Evolutionary conservation across 1,139 yeast species (phyloP), one percentile per base, ranked within the genome.

Genomic region (Scheffersomyces lignicola): DNA sequence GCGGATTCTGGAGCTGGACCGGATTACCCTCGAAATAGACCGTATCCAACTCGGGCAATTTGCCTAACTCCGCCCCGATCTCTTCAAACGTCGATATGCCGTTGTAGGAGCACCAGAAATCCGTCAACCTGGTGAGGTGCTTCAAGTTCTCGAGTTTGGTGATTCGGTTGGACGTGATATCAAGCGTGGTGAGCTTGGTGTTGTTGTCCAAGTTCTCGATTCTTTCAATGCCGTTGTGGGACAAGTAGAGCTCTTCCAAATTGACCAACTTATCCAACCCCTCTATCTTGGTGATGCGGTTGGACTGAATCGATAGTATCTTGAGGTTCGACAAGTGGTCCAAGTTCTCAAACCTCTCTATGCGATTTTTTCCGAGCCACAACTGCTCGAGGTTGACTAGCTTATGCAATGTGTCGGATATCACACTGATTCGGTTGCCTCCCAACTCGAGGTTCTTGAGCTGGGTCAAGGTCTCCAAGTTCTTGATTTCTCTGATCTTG

Each of bases 21-120:
- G 97, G 97, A 50, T 90, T 92, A n/a, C 94, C 92, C 62, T 94
- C 98, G 47, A 94, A 79, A 54, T 94, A 94, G 5, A 94, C 96
- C 0, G 96, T 88, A 39, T 89, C 95, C 37, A 94, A 67, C 5
- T 74, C 70, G 2, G 79, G 76, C 37, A 88, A 65, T 27, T 65
- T 66, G 11, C 82, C 79, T 39, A 92, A 69, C 54, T 87, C 81
- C 26, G 71, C 59, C 31, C 78, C 80, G 30, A 94, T 64, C 38
- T 88, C 83, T 30, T 79, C 79, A 56, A 87, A 90, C 29, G 76
- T 68, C 21, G 77, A 73, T 18, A 94, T 60, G 49, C 73, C 60
- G 58, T 92, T 94, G 48, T 79, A 78, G 0, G 96, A 86, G 21
- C 95, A 89, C 98, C 98, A 94, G 36, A 94, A 69, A 58, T 94